Conservation (phyloP, 306 rosid genomes). For the Lupinus albus region DNA sequence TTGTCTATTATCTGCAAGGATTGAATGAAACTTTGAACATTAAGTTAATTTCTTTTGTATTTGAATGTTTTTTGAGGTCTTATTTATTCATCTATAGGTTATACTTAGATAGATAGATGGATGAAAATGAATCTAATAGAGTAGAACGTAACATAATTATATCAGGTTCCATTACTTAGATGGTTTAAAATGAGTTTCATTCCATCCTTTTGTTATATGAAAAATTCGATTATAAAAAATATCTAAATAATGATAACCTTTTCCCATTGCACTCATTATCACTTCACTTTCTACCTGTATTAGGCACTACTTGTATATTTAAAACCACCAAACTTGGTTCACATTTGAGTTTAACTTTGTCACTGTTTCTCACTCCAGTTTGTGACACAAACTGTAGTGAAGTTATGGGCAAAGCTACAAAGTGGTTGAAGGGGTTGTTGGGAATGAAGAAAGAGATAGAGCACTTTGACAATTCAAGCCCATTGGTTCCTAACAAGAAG, state of each 20-base stretch:
- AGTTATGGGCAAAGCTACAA: constrained; percentile 64
- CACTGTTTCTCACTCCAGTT: constrained; percentile 37
- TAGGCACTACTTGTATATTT: constrained; percentile 24
- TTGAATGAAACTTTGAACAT: constrained; percentile 16
- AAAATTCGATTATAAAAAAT: too few species aligned
- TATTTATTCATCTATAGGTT: neutral
- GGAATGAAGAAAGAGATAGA: constrained; percentile 85
- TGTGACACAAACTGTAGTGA: constrained; percentile 26
- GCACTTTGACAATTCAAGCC: constrained; percentile 34
- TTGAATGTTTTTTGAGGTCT: constrained; percentile 30
- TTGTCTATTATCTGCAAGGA: constrained; percentile 43
- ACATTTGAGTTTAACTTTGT: constrained; percentile 35
- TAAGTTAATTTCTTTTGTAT: constrained; percentile 7
- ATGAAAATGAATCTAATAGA: too few species aligned
- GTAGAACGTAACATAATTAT: too few species aligned
- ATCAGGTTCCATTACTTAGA: too few species aligned
- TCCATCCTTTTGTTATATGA: too few species aligned
- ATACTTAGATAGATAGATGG: too few species aligned
- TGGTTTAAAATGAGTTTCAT: too few species aligned
- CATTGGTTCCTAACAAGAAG: constrained; percentile 38
- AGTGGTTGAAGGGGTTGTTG: constrained; percentile 83
- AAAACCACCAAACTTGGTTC: neutral
- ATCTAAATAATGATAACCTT: too few species aligned
- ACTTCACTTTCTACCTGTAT: constrained; percentile 48
- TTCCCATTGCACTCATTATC: constrained; percentile 1